Base-by-base conservation (phyloP, 169 alveolate genomes). In the Eimeria praecox region DNA sequence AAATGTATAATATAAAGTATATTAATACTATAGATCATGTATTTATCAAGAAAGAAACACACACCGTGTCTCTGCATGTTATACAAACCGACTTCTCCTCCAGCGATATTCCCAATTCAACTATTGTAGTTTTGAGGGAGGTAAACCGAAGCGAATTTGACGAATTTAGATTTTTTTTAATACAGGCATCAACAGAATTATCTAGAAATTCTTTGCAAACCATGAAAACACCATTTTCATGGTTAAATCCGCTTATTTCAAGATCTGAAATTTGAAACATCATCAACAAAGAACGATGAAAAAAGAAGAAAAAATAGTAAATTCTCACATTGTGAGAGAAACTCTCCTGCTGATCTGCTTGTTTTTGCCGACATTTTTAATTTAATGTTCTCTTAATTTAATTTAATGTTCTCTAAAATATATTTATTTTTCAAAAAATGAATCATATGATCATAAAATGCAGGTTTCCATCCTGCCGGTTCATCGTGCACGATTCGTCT, bases 121-220 rank as follows among this genome's bases (percentile, higher is more conserved):
- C 92, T 54, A 35, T 24, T 3, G n/a, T 59, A 10, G 9, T 38
- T 0, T 6, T 33, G 5, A 85, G 33, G 8, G 33, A 38, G 4
- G 91, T 77, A 38, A 85, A 56, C 35, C 73, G 92, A 33, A 73
- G 73, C 44, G 90, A 46, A 27, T 4, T n/a, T 12, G 35, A 10
- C 44, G 90, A 46, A 27, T 4, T n/a, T 12, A 22, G 9, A 49
- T 5, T 52, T 27, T 22, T 5, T 35, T 56, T 82, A 35, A 56
- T 46, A 87, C 95, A 95, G 2, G 97, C 97, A 64, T 95, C 97
- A 1, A 95, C 90, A 2, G 95, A 95, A 77, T 95, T 95, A 69
- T 95, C 97, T 16, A 87, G 54, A 27, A 95, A 80, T 33, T 95
- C 97, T 86, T 95, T 95, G 85, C 85, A 87, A 27, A 59, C 80